phyloP scores from a whole-genome alignment of 163 green algal genomes.

The Scenedesmus sp. region DNA sequence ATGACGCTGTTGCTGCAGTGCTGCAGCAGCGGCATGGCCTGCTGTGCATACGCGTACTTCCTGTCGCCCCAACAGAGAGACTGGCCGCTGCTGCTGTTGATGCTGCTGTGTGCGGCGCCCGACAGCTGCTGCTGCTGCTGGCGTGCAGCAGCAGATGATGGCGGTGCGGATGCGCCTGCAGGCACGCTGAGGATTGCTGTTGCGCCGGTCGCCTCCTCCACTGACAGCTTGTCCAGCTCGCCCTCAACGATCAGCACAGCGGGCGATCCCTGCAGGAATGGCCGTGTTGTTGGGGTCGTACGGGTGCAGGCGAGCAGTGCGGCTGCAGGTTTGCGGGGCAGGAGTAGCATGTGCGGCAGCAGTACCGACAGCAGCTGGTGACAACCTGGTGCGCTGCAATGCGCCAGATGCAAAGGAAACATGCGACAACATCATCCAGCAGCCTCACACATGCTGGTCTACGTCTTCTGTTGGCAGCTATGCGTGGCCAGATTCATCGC shows the following conservation, averaged over 20 bases:
- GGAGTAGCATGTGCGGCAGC: no score
- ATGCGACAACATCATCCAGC: no score
- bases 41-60: constrained; percentile 80
- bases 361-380: no score
- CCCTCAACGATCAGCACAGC: constrained; percentile 80
- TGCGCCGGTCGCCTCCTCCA: constrained; percentile 55
- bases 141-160: constrained; percentile 38
- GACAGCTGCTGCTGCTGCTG: constrained; percentile 15
- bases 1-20: constrained; percentile 62
- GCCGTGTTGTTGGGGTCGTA: no score
- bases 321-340: no score
- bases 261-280: background rate
- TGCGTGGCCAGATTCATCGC: no score
- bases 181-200: constrained; percentile 30
- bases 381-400: no score
- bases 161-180: constrained; percentile 13
- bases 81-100: constrained; percentile 17
- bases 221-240: constrained; percentile 84
- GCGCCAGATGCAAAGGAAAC: no score
- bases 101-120: background rate
- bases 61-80: constrained; percentile 46
- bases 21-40: constrained; percentile 63
- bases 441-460: no score
- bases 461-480: no score
- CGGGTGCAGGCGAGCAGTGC: background rate